Evolutionary conservation across 2,329 filamentous ascomycete genomes (phyloP), one percentile per base, ranked within the genome.

Genomic region (Calonectria leucothoes): DNA sequence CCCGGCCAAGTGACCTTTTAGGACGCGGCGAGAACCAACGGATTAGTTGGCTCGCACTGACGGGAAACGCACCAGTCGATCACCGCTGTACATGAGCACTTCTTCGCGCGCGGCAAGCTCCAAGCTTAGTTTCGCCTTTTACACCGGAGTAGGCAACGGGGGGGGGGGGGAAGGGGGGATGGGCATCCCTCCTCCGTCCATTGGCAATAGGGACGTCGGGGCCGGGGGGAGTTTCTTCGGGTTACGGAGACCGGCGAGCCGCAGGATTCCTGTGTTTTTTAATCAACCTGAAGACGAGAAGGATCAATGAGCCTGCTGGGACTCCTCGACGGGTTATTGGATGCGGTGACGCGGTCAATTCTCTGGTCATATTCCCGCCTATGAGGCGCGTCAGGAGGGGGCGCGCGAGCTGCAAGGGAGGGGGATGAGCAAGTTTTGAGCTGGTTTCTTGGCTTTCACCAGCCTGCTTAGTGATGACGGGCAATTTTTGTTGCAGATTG

Each of bases 391-490:
- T 48, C 35, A 35, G 25, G 51, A 48, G 66, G n/a, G n/a, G 65
- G 23, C 25, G 45, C 17, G 33, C 29, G n/a, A 37, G 27, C n/a
- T 29, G 25, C 6, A 29, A 33, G 17, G 8, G 39, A 20, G 37
- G 63, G 29, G 11, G 31, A 49, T 49, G 66, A 63, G 67, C 67
- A 63, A 39, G 45, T 67, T 55, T 45, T 67, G 49, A 66, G 64
- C 48, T 52, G 6, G 64, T 66, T 66, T 52, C 42, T 69, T 63
- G 67, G 45, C 67, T 6, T n/a, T 15, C 11, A 23, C 23, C 11
- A 25, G 64, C 12, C n/a, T 15, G 31, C 52, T 61, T 35, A 45
- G 52, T 42, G 52, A 37, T 49, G 57, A 42, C 48, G 31, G 67
- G 15, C 33, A 52, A 27, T 37, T 15, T 15, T 29, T 27, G 45